A percentile compares a stretch with the other conserved stretches of the same genome.
These are phyloP conservation scores for Thalassiosira profunda DNA, from an alignment of 108 stramenopile species.

Conservation along the genomic window DNA sequence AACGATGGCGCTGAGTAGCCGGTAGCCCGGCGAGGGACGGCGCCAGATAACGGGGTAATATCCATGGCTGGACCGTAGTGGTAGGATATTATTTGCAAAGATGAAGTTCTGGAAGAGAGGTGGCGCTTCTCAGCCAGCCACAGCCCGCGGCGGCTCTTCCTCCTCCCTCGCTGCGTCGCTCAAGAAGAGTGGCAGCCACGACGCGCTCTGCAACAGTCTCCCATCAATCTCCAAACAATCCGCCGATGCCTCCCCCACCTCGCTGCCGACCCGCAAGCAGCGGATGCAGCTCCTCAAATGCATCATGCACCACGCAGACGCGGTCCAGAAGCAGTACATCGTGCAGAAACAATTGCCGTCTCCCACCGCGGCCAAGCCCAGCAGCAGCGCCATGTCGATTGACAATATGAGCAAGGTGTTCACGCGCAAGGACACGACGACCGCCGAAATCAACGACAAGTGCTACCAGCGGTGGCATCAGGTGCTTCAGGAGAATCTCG, in stretches of 20 bases:
- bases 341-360: not conserved
- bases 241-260: not conserved
- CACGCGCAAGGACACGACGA: conserved; percentile 1
- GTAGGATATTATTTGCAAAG: too few relatives aligned
- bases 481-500: conserved; percentile 40
- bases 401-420: conserved; percentile 7
- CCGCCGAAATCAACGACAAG: conserved; percentile 29
- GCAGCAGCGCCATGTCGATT: not conserved
- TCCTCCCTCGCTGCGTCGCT: too few relatives aligned
- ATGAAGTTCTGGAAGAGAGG: too few relatives aligned
- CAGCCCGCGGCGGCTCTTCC: too few relatives aligned
- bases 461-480: conserved; percentile 40
- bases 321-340: conserved; percentile 40
- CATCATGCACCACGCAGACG: conserved; percentile 47
- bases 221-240: conserved; percentile 6
- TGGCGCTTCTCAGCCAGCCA: too few relatives aligned
- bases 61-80: too few relatives aligned
- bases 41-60: too few relatives aligned
- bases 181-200: too few relatives aligned
- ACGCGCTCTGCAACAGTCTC: not conserved
- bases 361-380: not conserved
- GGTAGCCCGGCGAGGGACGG: too few relatives aligned
- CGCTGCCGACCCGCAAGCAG: conserved; percentile 34
- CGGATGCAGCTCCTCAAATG: conserved; percentile 44
- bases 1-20: too few relatives aligned